Base-by-base conservation (phyloP, 2,329 filamentous ascomycete species). In the Aspergillus novoparasiticus region DNA sequence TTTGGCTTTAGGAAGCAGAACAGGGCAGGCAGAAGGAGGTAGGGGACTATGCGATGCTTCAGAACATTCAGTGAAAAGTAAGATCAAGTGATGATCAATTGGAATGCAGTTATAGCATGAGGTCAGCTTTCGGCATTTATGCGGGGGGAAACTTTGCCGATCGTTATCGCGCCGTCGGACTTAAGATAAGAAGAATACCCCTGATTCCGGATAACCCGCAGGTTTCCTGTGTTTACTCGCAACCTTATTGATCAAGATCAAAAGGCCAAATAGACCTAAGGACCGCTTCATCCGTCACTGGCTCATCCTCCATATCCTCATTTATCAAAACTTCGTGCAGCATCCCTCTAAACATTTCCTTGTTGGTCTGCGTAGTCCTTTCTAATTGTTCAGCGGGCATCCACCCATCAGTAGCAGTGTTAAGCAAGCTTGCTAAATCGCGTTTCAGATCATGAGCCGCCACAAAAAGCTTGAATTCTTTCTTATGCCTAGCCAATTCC, bases 391-490 rank as follows among this genome's bases (percentile, higher is more conserved):
- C 30, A 32, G 30, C 9, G 11, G 30, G 30, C 30, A 32, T 32
- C 9, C 30, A 32, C 30, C 30, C 30, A 32, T 32, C 30, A 32
- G 30, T 32, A 32, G 30, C 30, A 32, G 30, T 32, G 30, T 10
- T 2, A 11, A 32, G 30, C 10, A 36, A 12, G 34, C 12, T 36
- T 36, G 34, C 34, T 4, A 14, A 14, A 5, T 36, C 34, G 34
- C 34, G 11, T 36, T 36, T 36, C 12, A 14, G 34, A 36, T 36
- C 12, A 12, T 14, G 34, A 36, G n/a, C 30, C 11, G 30, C 9
- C 30, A 10, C 30, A 32, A 78, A 77, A 60, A 67, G 59, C 60
- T 64, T 69, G 62, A 76, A 76, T 30, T 76, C 67, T 64, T 72
- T 72, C 57, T 67, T 39, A 61, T 78, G 76, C 23, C 64, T 32